Evolutionary conservation across 768 basidiomycete genomes (phyloP).

Genomic region (Russula olivacea): DNA sequence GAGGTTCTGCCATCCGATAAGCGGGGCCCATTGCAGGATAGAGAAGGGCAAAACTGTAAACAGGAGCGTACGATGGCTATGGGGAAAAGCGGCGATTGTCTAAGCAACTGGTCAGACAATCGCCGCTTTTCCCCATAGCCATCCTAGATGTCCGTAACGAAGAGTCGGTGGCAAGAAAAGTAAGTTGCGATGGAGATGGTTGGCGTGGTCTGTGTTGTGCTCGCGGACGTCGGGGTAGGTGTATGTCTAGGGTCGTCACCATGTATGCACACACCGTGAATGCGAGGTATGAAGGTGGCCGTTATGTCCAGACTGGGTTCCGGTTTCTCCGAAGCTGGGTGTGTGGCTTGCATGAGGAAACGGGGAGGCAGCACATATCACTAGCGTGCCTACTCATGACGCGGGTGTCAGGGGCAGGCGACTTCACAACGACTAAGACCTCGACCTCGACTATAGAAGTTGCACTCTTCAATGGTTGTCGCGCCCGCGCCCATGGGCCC

Average conservation of each 20-base stretch:
- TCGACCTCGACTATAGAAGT: too few relatives aligned
- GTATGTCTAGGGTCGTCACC: constrained; percentile 6
- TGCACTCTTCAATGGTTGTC: neutral
- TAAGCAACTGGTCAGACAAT: too few relatives aligned
- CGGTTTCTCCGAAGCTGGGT: too few relatives aligned
- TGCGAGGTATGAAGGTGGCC: neutral
- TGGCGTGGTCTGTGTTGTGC: neutral
- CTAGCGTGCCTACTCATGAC: neutral
- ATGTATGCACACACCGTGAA: too few relatives aligned
- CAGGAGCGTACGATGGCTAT: neutral
- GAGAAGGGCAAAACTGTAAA: neutral
- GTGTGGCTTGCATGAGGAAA: neutral
- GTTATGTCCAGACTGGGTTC: neutral
- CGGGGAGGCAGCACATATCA: neutral
- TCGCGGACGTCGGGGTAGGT: constrained; percentile 2
- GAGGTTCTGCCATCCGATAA: too few relatives aligned
- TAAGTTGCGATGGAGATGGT: constrained; percentile 19
- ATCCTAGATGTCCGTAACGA: too few relatives aligned
- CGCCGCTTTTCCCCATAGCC: too few relatives aligned
- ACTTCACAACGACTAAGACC: neutral
- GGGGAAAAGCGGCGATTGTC: constrained; percentile 25
- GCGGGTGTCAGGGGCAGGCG: neutral
- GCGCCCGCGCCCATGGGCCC: neutral
- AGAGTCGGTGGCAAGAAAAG: too few relatives aligned
- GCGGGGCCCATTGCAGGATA: neutral